These are phyloP conservation scores for Fragaria ananassa DNA, from an alignment of 306 rosid species.

Conservation along the genomic window DNA sequence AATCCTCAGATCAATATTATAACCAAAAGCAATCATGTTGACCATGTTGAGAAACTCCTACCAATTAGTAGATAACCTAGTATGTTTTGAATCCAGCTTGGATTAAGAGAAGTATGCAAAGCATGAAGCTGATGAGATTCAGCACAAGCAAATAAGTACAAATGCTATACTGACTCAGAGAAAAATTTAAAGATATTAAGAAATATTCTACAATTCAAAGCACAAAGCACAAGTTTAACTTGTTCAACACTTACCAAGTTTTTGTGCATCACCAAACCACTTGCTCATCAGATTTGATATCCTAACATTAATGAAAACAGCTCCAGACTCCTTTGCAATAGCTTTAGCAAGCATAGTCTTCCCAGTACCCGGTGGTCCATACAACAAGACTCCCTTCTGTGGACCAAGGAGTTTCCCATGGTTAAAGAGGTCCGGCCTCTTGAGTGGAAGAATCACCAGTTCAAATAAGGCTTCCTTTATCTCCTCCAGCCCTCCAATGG, in stretches of 20 bases:
- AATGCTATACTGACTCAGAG: background rate
- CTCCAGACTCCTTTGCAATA: conserved; percentile 94
- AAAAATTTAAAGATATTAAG: background rate
- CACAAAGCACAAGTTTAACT: background rate
- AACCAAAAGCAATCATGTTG: background rate
- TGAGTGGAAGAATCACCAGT: conserved; percentile 84
- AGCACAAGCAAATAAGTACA: background rate
- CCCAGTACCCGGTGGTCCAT: conserved; percentile 98
- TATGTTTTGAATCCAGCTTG: background rate
- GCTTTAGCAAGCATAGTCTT: conserved; percentile 99
- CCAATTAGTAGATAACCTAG: background rate
- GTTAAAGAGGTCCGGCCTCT: conserved; percentile 76
- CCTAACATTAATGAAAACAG: conserved; percentile 88
- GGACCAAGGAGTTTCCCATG: conserved; percentile 93
- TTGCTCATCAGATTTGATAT: conserved; percentile 98
- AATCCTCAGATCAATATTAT: background rate
- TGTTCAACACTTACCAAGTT: conserved; percentile 68
- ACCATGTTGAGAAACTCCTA: background rate
- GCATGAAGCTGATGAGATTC: background rate
- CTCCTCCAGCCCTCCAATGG: conserved; percentile 82
- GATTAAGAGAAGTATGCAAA: background rate
- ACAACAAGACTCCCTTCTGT: conserved; percentile 87
- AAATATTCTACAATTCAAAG: background rate
- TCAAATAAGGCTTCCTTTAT: conserved; percentile 81
- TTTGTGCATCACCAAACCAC: conserved; percentile 99